A percentile compares a stretch with the other conserved stretches of the same genome.
phyloP scores from a whole-genome alignment of 1,284 basidiomycete genomes.

The Pseudozyma pruni region DNA sequence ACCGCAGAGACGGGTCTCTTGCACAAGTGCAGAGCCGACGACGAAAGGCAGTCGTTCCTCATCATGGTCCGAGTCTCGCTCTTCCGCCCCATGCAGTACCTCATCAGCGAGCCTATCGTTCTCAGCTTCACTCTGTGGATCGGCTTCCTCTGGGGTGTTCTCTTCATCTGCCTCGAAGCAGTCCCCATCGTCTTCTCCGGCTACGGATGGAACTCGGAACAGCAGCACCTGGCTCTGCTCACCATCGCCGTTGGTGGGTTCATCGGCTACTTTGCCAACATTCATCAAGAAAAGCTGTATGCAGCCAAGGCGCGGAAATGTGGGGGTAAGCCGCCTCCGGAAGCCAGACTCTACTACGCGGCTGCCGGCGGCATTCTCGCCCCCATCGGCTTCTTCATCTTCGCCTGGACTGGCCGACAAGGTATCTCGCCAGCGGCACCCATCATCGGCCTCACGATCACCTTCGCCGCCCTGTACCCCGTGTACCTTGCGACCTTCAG shows the following conservation, averaged over 20 bases:
- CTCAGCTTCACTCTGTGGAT: constrained; percentile 70
- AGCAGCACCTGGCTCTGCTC: constrained; percentile 50
- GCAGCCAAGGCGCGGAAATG: constrained; percentile 41
- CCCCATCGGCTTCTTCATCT: constrained; percentile 53
- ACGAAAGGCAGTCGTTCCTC: constrained; percentile 55
- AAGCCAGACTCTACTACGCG: constrained; percentile 69
- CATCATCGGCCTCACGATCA: constrained; percentile 50
- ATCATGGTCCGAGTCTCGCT: constrained; percentile 65
- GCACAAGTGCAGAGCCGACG: constrained; percentile 68
- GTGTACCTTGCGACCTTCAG: constrained; percentile 46
- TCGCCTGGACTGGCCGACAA: constrained; percentile 49
- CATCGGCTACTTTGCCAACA: constrained; percentile 78
- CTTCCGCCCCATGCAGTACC: constrained; percentile 62
- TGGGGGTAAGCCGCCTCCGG: constrained; percentile 69
- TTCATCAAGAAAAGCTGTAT: constrained; percentile 61
- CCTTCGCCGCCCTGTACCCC: constrained; percentile 39
- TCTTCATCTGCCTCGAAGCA: constrained; percentile 48
- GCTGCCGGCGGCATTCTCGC: constrained; percentile 49
- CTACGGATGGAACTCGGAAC: constrained; percentile 53
- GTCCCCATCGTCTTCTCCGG: constrained; percentile 61
- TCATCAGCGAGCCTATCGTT: constrained; percentile 71
- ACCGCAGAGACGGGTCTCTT: constrained; percentile 67
- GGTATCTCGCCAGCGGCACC: constrained; percentile 42
- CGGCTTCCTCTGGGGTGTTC: constrained; percentile 54
- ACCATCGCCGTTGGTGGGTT: constrained; percentile 52